Evolutionary conservation across 768 basidiomycete genomes (phyloP), one percentile per base, ranked within the genome.

Genomic region (Kwoniella mangroviensis): DNA sequence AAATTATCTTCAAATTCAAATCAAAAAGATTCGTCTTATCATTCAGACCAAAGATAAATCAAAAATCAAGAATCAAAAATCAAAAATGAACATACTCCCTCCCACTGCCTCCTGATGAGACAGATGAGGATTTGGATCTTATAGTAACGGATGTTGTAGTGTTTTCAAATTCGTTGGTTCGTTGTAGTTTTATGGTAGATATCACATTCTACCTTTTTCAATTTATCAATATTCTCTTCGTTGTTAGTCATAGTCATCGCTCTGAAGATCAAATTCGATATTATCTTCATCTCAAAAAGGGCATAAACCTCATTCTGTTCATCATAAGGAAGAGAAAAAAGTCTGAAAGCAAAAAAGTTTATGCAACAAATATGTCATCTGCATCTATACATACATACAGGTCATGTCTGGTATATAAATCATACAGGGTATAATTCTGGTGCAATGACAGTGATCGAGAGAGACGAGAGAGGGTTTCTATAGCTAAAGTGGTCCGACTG

Each of bases 321-420:
- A 34, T 34, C 34, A 34, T n/a, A n/a, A n/a, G n/a, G n/a, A n/a
- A n/a, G 52, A 19, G 21, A n/a, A 19, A 53, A 17, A 6, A 53
- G 7, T 17, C n/a, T 19, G 52, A 9, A 53, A 19, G 7, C n/a
- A 9, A 54, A 24, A 54, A 54, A 43, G 13, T 57, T 28, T 3
- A 67, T 67, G 56, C 56, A 42, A 57, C 55, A 63, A 53, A 54
- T 63, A 24, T 61, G 60, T 59, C 9, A 40, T 28, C 9, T n/a
- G 22, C 21, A 22, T 24, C 9, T n/a, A 19, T 24, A 21, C 24
- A 21, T 54, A 42, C 57, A 42, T 34, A 34, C 6, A 15, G 24
- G 15, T 59, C 13, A 26, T 34, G 22, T 42, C 10, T 43, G 21
- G 28, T 40, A 61, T 42, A 61, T 59, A 34, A 13, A 34, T 7